Base-by-base conservation (phyloP, 345 rosid species). In the Syzygium jambos region DNA sequence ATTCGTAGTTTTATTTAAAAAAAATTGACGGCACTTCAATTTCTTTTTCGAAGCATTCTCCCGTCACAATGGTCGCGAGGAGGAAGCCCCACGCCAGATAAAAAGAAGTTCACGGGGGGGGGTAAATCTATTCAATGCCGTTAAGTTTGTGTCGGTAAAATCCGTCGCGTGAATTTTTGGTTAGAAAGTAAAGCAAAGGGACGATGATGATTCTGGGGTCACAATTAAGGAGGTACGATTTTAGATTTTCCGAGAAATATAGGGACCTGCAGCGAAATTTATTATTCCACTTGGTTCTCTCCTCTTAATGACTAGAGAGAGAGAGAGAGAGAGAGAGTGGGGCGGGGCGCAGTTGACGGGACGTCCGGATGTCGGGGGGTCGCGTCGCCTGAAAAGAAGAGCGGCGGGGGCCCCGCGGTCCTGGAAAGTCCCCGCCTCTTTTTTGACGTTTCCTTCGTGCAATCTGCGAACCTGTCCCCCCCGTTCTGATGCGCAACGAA, bases 391-490 rank as follows among this genome's bases (percentile, higher is more conserved):
- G n/a, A 16, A 61, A 27, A 55, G 86, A 7, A 22, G 86, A 9
- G 21, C 0, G 1, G 3, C 10, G 52, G 29, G 86, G 51, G 30
- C 25, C 52, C 86, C 52, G 12, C 22, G 2, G 25, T 55, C 12
- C 51, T 29, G 57, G 25, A 68, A 86, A 52, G 87, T 38, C 52
- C 52, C 21, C 29, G 2, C 23, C 43, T 30, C 49, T 86, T 73
- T 51, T 87, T 51, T 41, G 90, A 80, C 83, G 86, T 25, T 87
- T 61, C 87, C 52, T 49, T 49, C 77, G 22, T 15, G 65, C 61
- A 25, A 23, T n/a, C 65, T 23, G 86, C 17, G 1, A 85, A 17
- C n/a, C 41, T 51, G 78, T 41, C 51, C 13, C 57, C 43, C 46
- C 46, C 73, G 2, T 14, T n/a, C 38, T 61, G 73, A n/a, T n/a